These are phyloP conservation scores for Cymbopogon citratus DNA, from an alignment of 176 grass and related monocot species.

Conservation along the genomic window DNA sequence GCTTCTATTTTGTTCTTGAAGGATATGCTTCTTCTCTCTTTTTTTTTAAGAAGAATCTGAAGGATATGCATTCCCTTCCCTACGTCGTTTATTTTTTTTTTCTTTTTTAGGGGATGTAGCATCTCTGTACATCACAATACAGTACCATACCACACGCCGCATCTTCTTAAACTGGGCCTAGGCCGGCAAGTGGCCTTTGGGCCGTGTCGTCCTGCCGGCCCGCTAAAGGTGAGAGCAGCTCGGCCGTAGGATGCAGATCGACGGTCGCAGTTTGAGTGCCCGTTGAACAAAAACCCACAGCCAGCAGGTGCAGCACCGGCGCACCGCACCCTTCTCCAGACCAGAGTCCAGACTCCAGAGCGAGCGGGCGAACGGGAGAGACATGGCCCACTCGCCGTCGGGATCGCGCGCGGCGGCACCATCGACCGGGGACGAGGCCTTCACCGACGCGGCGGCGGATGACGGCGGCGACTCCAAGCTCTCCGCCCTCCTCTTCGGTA, in stretches of 20 bases:
- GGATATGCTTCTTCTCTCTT: neutral
- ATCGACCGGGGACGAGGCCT: conserved; percentile 6
- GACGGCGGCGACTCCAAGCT: conserved; percentile 28
- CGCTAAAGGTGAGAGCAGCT: neutral
- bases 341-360: neutral
- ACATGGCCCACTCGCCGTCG: conserved; percentile 32
- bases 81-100: conserved; percentile 9
- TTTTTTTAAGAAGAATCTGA: too few species aligned
- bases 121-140: too few species aligned
- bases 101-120: neutral
- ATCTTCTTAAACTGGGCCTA: too few species aligned
- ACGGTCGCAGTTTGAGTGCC: too few species aligned
- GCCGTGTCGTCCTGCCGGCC: neutral
- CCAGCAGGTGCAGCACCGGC: neutral
- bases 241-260: too few species aligned
- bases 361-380: neutral
- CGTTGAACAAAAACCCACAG: neutral
- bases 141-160: too few species aligned
- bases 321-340: too few species aligned
- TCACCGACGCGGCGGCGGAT: conserved; percentile 11
- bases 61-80: too few species aligned
- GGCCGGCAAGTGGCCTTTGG: neutral
- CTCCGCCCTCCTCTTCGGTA: conserved; percentile 43
- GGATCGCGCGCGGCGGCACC: conserved; percentile 34
- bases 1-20: neutral